Evolutionary conservation across 176 grass and related monocot species (phyloP).

Genomic region (Melocanna baccifera): DNA sequence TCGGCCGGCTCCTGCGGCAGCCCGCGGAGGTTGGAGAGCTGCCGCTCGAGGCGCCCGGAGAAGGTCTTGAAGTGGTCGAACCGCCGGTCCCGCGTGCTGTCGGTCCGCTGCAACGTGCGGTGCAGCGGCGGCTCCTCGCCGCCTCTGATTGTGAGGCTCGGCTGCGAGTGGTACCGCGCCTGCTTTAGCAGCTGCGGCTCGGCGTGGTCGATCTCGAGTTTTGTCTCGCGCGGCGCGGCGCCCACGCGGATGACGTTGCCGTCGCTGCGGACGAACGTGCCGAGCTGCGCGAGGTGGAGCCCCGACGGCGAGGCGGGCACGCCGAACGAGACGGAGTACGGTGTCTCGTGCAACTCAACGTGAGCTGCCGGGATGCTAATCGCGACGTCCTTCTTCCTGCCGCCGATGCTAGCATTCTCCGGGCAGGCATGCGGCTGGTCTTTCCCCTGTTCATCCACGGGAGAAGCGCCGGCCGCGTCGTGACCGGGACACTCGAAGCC

Average conservation of each 20-base stretch:
- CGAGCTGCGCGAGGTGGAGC: slow-evolving; percentile 35
- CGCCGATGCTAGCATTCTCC: neutral
- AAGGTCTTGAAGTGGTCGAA: slow-evolving; percentile 88
- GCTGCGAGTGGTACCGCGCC: slow-evolving; percentile 43
- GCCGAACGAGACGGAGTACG: slow-evolving; percentile 34
- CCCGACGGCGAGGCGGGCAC: slow-evolving; percentile 65
- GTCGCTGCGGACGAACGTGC: neutral
- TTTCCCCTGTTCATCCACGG: neutral
- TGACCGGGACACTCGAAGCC: neutral
- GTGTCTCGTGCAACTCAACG: neutral
- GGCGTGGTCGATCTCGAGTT: neutral
- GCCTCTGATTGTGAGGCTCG: slow-evolving; percentile 1
- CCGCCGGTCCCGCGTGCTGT: slow-evolving; percentile 39
- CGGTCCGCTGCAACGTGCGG: slow-evolving; percentile 8
- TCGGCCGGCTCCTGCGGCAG: slow-evolving; percentile 29
- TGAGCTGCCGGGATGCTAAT: neutral
- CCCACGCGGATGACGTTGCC: neutral
- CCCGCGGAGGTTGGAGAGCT: slow-evolving; percentile 75
- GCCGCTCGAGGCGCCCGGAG: slow-evolving; percentile 67
- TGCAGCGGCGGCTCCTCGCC: neutral
- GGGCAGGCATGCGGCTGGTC: neutral
- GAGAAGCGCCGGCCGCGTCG: neutral
- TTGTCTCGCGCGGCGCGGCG: neutral
- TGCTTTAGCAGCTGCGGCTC: slow-evolving; percentile 28
- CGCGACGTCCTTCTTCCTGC: neutral